phyloP scores from a whole-genome alignment of 2,329 filamentous ascomycete species.

The Aschersonia sp. region DNA sequence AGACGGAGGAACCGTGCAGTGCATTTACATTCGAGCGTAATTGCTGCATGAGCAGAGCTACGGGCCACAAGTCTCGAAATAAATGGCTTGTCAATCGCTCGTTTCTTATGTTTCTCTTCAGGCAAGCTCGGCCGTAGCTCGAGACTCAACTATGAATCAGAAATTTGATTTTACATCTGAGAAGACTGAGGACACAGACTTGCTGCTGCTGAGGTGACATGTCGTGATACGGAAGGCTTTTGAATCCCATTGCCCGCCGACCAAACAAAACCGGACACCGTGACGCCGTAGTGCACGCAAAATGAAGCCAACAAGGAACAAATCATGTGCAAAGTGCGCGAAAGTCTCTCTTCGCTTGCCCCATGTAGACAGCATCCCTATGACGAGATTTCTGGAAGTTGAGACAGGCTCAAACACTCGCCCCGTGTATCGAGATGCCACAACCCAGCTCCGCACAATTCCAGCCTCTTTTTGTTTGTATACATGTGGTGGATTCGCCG shows the following conservation, averaged over 20 bases:
- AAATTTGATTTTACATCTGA: no score
- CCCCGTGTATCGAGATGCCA: no score
- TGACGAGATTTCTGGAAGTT: no score
- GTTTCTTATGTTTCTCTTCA: slow-evolving; percentile 11
- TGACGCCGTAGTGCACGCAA: not conserved
- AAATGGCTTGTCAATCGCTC: slow-evolving; percentile 19
- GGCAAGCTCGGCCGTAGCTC: slow-evolving; percentile 20
- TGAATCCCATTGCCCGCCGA: not conserved
- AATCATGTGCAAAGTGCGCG: no score
- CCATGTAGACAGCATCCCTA: no score
- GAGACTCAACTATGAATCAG: not conserved
- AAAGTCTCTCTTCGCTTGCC: no score
- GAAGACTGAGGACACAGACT: no score
- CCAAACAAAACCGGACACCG: not conserved
- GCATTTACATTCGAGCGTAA: slow-evolving; percentile 5
- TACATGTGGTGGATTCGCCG: no score
- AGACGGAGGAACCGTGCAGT: not conserved
- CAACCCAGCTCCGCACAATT: not conserved
- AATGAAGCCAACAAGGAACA: not conserved
- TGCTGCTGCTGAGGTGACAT: no score
- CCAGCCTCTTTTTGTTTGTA: not conserved
- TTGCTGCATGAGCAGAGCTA: slow-evolving; percentile 13
- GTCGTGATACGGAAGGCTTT: no score
- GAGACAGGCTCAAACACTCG: no score
- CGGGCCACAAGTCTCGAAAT: slow-evolving; percentile 13